Base-by-base conservation (phyloP, 2,329 filamentous ascomycete genomes). In the Fusarium sp. region DNA sequence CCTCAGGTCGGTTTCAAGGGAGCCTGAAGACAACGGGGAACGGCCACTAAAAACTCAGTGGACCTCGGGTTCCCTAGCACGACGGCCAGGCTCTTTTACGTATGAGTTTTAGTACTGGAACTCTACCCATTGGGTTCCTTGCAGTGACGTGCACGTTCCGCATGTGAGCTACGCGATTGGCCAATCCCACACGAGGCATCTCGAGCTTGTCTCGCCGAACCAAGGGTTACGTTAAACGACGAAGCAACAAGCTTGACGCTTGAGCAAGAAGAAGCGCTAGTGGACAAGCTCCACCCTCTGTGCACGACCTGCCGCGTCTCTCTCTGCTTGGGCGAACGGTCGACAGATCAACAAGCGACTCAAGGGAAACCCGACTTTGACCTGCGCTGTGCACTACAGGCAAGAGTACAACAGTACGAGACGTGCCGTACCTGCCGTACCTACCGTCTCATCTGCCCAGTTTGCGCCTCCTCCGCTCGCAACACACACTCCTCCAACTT, bases 71-170 rank as follows among this genome's bases (percentile, higher is more conserved):
- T 52, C 48, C 48, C 27, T 54, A 54, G 48, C 48, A 31, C 45
- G 22, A 50, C 16, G 6, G 24, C 11, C 22, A 18, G 50, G 14
- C 33, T 56, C 20, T 57, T 57, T 6, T 31, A 14, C 20, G 22
- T 22, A 33, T 31, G 10, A 10, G 29, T 57, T 64, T 64, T 64
- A 64, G 59, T 33, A 20, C 27, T 39, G n/a, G 59, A 41, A 31
- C 54, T 29, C 52, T 54, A 22, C 57, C 69, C 64, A 72, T 69
- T 69, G 39, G 71, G 45, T 65, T 66, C 59, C 62, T 54, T 54
- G 45, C 52, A 65, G 69, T 73, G 73, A 75, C 66, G 69, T 68
- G 73, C 73, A 75, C 73, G 73, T 75, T 75, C 65, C 60, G 48
- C 22, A 41, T 50, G 18, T 22, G n/a, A 29, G 39, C 16, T 31